Conservation (phyloP, 2,329 filamentous ascomycete species). For the Xylariaceae sp. region DNA sequence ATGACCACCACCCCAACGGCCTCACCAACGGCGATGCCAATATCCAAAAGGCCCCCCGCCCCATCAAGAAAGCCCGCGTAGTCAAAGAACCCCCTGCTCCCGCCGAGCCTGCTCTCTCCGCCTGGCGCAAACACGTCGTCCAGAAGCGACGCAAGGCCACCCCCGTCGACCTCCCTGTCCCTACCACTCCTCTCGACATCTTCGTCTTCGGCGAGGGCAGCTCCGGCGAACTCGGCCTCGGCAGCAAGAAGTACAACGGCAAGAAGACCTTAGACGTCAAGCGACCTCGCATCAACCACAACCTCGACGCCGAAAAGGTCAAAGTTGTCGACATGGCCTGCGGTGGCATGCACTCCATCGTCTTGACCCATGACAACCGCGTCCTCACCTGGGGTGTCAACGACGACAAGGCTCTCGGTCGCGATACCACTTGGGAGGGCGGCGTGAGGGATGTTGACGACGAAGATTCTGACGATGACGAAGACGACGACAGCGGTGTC, state of each 20-base stretch:
- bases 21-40: background rate
- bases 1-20: background rate
- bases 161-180: slow-evolving; percentile 22
- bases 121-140: slow-evolving; percentile 12
- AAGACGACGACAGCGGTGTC: slow-evolving; percentile 59
- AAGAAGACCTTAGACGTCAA: slow-evolving; percentile 59
- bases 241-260: slow-evolving; percentile 51
- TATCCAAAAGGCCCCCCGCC: slow-evolving; percentile 1
- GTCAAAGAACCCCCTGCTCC: background rate
- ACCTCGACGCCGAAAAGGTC: slow-evolving; percentile 50
- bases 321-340: slow-evolving; percentile 62
- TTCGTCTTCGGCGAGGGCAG: slow-evolving; percentile 59
- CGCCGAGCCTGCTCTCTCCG: slow-evolving; percentile 9
- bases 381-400: slow-evolving; percentile 80
- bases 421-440: slow-evolving; percentile 63
- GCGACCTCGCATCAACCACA: slow-evolving; percentile 62
- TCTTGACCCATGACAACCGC: slow-evolving; percentile 65
- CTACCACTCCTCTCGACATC: slow-evolving; percentile 24
- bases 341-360: slow-evolving; percentile 68
- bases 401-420: slow-evolving; percentile 68
- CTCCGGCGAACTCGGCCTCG: slow-evolving; percentile 64
- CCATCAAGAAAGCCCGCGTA: slow-evolving; percentile 13
- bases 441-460: slow-evolving; percentile 56
- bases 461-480: slow-evolving; percentile 40
- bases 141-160: slow-evolving; percentile 11